A percentile compares a stretch with the other conserved stretches of the same genome.
Conservation (phyloP, 108 stramenopile genomes). For the Pinguiococcus pyrenoidosus region DNA sequence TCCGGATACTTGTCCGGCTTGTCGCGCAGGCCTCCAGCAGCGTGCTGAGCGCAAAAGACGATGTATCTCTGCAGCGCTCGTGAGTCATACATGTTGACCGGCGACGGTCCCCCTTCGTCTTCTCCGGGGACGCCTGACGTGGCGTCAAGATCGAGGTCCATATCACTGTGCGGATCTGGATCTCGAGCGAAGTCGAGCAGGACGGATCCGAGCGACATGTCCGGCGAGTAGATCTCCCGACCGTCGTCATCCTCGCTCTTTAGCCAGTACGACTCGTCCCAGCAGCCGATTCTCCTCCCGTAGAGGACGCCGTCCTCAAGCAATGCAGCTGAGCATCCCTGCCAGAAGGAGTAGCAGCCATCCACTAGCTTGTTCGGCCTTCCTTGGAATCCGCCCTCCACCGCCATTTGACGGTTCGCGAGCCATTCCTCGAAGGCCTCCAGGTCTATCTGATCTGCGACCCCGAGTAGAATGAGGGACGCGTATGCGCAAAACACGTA, state of each 20-base stretch:
- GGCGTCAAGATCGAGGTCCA: not conserved
- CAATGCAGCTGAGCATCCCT: slow-evolving; percentile 70
- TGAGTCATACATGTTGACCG: slow-evolving; percentile 44
- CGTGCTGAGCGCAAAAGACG: slow-evolving; percentile 83
- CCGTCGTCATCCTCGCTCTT: no score
- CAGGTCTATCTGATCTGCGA: slow-evolving; percentile 12
- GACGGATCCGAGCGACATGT: no score
- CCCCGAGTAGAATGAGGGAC: slow-evolving; percentile 45
- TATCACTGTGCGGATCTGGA: no score
- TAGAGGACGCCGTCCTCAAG: slow-evolving; percentile 48
- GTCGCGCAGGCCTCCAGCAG: slow-evolving; percentile 78
- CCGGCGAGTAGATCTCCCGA: no score
- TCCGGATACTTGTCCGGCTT: slow-evolving; percentile 48
- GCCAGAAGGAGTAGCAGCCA: slow-evolving; percentile 98
- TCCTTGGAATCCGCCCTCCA: slow-evolving; percentile 65
- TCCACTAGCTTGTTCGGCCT: slow-evolving; percentile 95
- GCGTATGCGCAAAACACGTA: slow-evolving; percentile 93
- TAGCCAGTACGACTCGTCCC: no score
- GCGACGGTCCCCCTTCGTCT: not conserved
- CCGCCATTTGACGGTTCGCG: not conserved
- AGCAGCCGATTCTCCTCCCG: no score
- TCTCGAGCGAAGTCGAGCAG: no score
- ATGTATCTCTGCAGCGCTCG: slow-evolving; percentile 80
- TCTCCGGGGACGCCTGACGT: not conserved
- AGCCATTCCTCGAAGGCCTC: not conserved